Evolutionary conservation across 345 rosid species (phyloP).

Genomic region (Citrus trifoliata): DNA sequence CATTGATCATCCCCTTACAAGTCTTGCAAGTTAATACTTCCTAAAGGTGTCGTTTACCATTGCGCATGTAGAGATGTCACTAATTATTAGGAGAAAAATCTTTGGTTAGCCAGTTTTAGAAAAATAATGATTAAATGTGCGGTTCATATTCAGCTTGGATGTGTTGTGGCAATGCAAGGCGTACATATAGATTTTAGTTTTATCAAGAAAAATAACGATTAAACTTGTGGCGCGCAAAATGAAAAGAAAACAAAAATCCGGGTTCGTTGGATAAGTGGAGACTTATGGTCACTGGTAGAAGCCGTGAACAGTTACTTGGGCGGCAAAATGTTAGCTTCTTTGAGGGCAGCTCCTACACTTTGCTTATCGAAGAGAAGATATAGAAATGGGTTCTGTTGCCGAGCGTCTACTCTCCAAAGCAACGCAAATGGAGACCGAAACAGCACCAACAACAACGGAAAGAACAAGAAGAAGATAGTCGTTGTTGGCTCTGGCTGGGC

Average conservation of each 20-base stretch:
- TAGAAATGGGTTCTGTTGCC: slow-evolving; percentile 23
- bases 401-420: slow-evolving; percentile 13
- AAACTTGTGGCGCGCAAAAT: not conserved
- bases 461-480: slow-evolving; percentile 36
- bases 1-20: not conserved
- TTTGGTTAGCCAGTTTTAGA: not conserved
- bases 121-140: not conserved
- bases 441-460: not conserved
- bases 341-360: slow-evolving; percentile 16
- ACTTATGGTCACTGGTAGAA: not conserved
- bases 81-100: not conserved
- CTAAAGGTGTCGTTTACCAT: not conserved
- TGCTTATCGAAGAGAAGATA: not conserved
- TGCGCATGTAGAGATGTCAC: not conserved
- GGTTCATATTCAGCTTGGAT: not conserved
- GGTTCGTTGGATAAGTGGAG: not conserved
- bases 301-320: not conserved
- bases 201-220: not conserved
- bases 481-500: slow-evolving; percentile 72
- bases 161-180: not conserved
- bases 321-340: slow-evolving; percentile 26
- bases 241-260: not conserved
- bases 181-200: not conserved
- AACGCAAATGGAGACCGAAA: slow-evolving; percentile 15
- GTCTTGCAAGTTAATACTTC: not conserved